Conservation (phyloP, 2,329 filamentous ascomycete species). For the Pyrenochaeta sp. region DNA sequence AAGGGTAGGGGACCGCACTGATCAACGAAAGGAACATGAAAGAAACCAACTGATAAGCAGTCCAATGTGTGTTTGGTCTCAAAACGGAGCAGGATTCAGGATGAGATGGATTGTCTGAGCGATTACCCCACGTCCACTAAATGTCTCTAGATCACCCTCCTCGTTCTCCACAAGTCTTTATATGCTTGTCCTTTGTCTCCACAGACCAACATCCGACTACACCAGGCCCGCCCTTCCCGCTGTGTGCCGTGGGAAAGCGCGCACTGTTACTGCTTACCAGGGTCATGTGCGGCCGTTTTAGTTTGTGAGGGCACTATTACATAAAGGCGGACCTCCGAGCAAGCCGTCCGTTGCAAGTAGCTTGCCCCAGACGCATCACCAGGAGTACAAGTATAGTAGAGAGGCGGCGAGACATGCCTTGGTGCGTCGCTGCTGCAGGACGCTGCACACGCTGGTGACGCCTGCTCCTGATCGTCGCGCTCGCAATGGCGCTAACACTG, state of each 20-base stretch:
- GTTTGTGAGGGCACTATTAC: conserved; percentile 29
- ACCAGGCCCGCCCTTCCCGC: conserved; percentile 32
- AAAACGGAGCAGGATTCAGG: neutral
- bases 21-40: neutral
- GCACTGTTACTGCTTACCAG: conserved; percentile 21
- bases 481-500: no score
- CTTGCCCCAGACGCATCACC: conserved; percentile 3
- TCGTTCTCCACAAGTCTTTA: conserved; percentile 14
- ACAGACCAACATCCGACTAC: conserved; percentile 5
- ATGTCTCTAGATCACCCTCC: neutral
- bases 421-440: no score
- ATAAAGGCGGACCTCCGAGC: conserved; percentile 18
- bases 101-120: neutral
- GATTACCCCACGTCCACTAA: conserved; percentile 15
- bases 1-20: neutral
- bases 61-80: neutral
- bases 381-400: no score
- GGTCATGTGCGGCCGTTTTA: conserved; percentile 33
- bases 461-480: no score
- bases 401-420: no score
- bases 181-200: conserved; percentile 6
- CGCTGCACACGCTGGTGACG: no score
- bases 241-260: conserved; percentile 43
- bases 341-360: conserved; percentile 4
- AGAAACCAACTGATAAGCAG: neutral